Conservation (phyloP, 495 filamentous ascomycete genomes). For the Annulohypoxylon bovei region DNA sequence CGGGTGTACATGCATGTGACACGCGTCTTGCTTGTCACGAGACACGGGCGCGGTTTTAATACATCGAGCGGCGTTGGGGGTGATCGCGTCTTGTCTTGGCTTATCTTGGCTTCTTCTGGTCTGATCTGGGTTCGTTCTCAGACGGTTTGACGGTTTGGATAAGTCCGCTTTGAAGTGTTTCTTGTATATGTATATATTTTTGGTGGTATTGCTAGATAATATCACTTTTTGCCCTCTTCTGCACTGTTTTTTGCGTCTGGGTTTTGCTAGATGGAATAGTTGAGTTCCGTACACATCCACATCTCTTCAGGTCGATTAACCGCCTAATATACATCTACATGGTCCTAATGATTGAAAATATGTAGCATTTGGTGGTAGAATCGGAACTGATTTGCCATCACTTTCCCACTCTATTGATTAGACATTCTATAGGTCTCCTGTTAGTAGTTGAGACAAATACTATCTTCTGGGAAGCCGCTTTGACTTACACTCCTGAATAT, state of each 20-base stretch:
- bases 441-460: not conserved
- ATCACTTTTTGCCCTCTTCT: not conserved
- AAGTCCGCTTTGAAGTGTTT: not conserved
- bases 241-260: not conserved
- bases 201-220: slow-evolving; percentile 13
- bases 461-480: not conserved
- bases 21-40: not conserved
- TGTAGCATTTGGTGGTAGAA: not conserved
- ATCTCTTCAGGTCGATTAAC: too few relatives aligned
- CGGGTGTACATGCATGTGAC: slow-evolving; percentile 18
- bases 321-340: not conserved
- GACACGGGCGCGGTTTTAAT: slow-evolving; percentile 4
- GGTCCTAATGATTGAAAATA: not conserved
- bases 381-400: not conserved
- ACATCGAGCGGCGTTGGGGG: slow-evolving; percentile 12
- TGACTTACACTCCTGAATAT: too few relatives aligned
- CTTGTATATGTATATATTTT: slow-evolving; percentile 5
- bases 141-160: not conserved
- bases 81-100: not conserved
- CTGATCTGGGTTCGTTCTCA: too few relatives aligned
- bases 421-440: not conserved
- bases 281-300: too few relatives aligned
- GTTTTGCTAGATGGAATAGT: not conserved
- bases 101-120: not conserved
- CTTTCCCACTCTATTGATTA: not conserved